A percentile compares a stretch with the other conserved stretches of the same genome.
Evolutionary conservation across 2,329 filamentous ascomycete species (phyloP).

Genomic region (Fonsecaea pedrosoi): DNA sequence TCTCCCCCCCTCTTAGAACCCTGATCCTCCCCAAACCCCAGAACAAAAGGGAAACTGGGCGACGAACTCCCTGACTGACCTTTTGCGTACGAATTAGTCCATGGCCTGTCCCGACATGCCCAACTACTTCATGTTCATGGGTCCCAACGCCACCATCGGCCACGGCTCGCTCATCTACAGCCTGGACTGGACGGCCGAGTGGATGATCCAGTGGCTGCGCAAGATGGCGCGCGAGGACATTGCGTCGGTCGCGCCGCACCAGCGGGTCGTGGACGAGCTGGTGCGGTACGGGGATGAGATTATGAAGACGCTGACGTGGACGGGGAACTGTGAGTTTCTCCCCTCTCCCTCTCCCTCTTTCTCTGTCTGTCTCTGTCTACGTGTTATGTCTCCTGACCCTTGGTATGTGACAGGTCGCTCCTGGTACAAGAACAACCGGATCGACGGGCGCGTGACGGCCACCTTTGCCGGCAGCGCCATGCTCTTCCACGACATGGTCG

Average conservation of each 20-base stretch:
- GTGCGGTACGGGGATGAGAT: slow-evolving; percentile 56
- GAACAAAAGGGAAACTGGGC: too few relatives aligned
- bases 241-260: slow-evolving; percentile 48
- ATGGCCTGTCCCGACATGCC: slow-evolving; percentile 40
- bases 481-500: slow-evolving; percentile 47
- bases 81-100: not conserved
- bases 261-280: slow-evolving; percentile 57
- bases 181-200: slow-evolving; percentile 40
- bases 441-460: slow-evolving; percentile 55
- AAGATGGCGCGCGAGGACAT: slow-evolving; percentile 46
- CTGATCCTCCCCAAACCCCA: too few relatives aligned
- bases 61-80: not conserved
- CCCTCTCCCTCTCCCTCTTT: not conserved
- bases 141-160: slow-evolving; percentile 41
- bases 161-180: slow-evolving; percentile 41
- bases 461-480: slow-evolving; percentile 54
- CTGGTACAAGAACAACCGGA: slow-evolving; percentile 60
- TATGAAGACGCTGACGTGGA: slow-evolving; percentile 57
- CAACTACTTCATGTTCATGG: slow-evolving; percentile 46
- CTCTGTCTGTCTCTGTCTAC: not conserved
- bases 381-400: not conserved
- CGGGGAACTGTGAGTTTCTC: slow-evolving; percentile 36
- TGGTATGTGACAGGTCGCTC: slow-evolving; percentile 6
- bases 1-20: too few relatives aligned
- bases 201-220: slow-evolving; percentile 43